Base-by-base conservation (phyloP, 805 yeast species). In the Groenewaldozyma salmanticensis region DNA sequence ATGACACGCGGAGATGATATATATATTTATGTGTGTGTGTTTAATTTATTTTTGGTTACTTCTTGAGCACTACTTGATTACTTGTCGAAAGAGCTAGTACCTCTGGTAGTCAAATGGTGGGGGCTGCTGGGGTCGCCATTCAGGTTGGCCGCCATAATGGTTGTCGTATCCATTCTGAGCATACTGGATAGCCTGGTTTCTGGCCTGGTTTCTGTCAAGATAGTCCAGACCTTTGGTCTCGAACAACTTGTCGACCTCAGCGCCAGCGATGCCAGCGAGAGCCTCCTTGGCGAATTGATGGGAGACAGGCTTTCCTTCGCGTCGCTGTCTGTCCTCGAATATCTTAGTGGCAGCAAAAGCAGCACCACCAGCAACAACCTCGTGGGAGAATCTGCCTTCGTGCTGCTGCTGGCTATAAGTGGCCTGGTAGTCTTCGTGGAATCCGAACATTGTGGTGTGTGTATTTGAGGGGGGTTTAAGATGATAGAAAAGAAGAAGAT, bases 211-310 rank as follows among this genome's bases (percentile, higher is more conserved):
- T 13, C 40, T 42, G 44, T 54, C 56, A 31, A 50, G 47, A 41
- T 49, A 52, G 44, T 53, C 49, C 19, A 53, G 49, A 17, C 57
- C 58, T 48, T 54, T 54, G 41, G 57, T 51, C 42, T 54, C 59
- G 40, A 54, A 45, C 31, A 52, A 47, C 52, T 54, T 54, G 49
- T 54, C 59, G 43, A 51, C 59, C 40, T 54, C 59, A 34, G 53
- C 53, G 21, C 52, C 59, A 21, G 54, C 59, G 38, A 54, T 16
- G 3, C 57, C 58, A 17, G 54, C 54, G 19, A 54, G 44, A 18
- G 45, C 39, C 39, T 54, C 59, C 47, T 54, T 54, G 37, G 58
- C 58, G 38, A 54, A 52, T 9, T 40, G 41, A 45, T 54, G 59
- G 37, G 52, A 50, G 24, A 54, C 59, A 5, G 55, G 52, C 48